phyloP scores from a whole-genome alignment of 2,329 filamentous ascomycete genomes.

The Trichoderma citrinoviride region DNA sequence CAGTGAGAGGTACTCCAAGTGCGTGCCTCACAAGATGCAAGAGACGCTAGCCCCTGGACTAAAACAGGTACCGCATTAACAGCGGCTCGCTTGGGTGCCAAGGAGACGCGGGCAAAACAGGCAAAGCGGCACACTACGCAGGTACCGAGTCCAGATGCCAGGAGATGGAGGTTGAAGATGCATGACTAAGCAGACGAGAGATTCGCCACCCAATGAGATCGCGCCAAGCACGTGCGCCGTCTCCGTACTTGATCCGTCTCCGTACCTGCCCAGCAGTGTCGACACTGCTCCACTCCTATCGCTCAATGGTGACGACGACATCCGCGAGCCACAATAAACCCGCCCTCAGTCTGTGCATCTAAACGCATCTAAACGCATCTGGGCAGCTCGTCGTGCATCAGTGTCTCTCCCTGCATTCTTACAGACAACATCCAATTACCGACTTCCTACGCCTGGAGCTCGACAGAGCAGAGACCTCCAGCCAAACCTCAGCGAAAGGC shows the following conservation, averaged over 20 bases:
- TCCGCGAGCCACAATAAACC: background rate
- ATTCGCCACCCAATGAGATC: background rate
- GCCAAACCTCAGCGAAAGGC: background rate
- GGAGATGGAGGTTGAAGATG: background rate
- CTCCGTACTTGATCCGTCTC: background rate
- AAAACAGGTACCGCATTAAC: background rate
- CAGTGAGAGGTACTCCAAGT: background rate
- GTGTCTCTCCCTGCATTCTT: background rate
- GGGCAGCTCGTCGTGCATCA: background rate
- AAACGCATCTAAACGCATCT: background rate
- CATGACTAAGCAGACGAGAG: background rate
- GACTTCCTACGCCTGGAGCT: background rate
- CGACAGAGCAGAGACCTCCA: background rate
- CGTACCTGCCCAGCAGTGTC: background rate
- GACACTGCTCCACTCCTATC: slow-evolving; percentile 2
- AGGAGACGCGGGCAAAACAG: background rate
- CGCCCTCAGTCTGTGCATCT: background rate
- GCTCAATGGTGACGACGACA: slow-evolving; percentile 19
- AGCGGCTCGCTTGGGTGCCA: background rate
- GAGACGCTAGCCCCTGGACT: background rate
- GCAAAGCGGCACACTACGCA: background rate
- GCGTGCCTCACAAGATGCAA: background rate
- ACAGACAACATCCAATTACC: background rate
- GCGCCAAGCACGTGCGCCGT: background rate
- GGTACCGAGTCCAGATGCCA: background rate